Percentiles rank a stretch among this genome's conserved stretches.
These are phyloP conservation scores for Hanseniaspora clermontiae DNA, from an alignment of 805 yeast genomes.

Conservation along the genomic window DNA sequence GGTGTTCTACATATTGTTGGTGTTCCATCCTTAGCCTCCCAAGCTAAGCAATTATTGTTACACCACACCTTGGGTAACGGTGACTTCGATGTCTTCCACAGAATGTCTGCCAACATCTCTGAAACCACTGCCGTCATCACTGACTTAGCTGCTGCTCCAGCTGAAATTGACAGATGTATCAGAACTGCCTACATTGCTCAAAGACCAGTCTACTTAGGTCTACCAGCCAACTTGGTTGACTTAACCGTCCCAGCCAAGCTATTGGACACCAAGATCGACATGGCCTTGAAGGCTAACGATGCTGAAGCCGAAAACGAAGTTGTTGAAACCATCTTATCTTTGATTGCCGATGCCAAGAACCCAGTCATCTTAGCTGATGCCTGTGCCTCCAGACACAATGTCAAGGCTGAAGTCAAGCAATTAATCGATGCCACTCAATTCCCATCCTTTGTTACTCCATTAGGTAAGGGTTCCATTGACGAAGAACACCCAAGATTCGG, in stretches of 20 bases:
- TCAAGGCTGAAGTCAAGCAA: slow-evolving; percentile 46
- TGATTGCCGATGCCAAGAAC: slow-evolving; percentile 47
- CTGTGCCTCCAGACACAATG: slow-evolving; percentile 69
- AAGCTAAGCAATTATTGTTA: slow-evolving; percentile 55
- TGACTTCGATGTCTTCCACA: slow-evolving; percentile 63
- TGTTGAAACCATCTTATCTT: slow-evolving; percentile 36
- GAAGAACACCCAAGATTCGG: slow-evolving; percentile 64
- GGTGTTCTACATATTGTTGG: slow-evolving; percentile 78
- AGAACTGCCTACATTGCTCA: slow-evolving; percentile 57
- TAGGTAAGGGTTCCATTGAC: slow-evolving; percentile 75
- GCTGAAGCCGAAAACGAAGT: slow-evolving; percentile 53
- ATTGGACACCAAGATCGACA: slow-evolving; percentile 53
- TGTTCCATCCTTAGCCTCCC: slow-evolving; percentile 65
- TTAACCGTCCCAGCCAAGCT: slow-evolving; percentile 42
- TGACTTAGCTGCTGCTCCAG: slow-evolving; percentile 54
- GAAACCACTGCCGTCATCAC: slow-evolving; percentile 52
- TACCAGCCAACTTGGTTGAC: slow-evolving; percentile 73
- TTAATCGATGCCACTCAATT: slow-evolving; percentile 57
- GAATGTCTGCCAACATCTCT: slow-evolving; percentile 65
- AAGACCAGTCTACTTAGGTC: slow-evolving; percentile 71
- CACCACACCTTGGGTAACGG: slow-evolving; percentile 82
- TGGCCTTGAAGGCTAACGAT: slow-evolving; percentile 46
- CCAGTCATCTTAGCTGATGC: slow-evolving; percentile 78
- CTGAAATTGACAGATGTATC: slow-evolving; percentile 60
- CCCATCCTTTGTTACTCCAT: slow-evolving; percentile 78